Base-by-base conservation (phyloP, 306 rosid genomes). In the Erythrophleum fordii region DNA sequence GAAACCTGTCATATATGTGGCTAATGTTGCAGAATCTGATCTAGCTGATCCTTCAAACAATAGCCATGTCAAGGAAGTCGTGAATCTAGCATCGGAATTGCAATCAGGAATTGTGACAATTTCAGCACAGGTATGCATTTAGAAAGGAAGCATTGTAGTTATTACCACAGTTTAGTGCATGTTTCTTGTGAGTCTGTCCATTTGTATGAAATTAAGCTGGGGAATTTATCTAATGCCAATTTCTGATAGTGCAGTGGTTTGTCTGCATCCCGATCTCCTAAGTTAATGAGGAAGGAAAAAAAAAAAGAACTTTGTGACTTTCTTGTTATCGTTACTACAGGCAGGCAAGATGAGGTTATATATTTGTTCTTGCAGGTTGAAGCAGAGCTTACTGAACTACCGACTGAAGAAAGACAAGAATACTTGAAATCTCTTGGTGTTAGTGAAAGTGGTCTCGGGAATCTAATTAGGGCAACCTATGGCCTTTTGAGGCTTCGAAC, bases 21-120 rank as follows among this genome's bases (percentile, higher is more conserved):
- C 99, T 25, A 95, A 95, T 87, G 98, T 95, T 82, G 96, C 97
- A 2, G 98, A 95, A 83, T 80, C 99, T 79, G 98, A 95, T 82
- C 82, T 95, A 39, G 91, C 97, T 22, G 92, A 91, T 82, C 93
- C 98, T 72, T 83, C 82, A 82, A 83, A 49, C 80, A 93, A 93
- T 72, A 76, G 82, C 73, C 86, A 83, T 55, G 94, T 95, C 78
- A 87, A 79, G 65, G 90, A 90, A 62, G 97, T 95, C 77, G 86
- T 71, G 83, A 61, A 75, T 84, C 92, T 89, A 80, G 94, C 97
- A 72, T 86, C 97, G 7, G 92, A 89, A 83, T 80, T 91, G 88
- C 87, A 88, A 82, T 95, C 92, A 42, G 94, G 97, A 87, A 76
- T 93, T 67, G 99, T 95, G 79, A 87, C 97, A 28, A 79, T 95